Evolutionary conservation across 768 basidiomycete genomes (phyloP), one percentile per base, ranked within the genome.

Genomic region (Gloeostereum incarnatum): DNA sequence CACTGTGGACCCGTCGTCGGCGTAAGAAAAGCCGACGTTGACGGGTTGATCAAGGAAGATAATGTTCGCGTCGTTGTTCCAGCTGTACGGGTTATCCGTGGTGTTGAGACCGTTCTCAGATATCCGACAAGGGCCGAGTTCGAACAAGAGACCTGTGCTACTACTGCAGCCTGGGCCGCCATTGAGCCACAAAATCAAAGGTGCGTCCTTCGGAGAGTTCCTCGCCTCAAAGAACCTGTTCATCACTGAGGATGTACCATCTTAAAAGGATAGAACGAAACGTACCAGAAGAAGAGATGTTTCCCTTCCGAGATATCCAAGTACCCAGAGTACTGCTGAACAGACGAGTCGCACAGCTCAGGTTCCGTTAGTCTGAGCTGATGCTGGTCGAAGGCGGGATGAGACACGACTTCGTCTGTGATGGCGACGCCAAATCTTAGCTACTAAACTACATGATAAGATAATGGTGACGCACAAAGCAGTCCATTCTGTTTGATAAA

Each of bases 181-280:
- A 46, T 88, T 89, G n/a, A 89, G 65, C 93, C 93, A 96, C 33
- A 96, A 66, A 6, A 93, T 69, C 2, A 97, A 69, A 3, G 92
- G 93, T 5, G 85, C 90, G 37, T 75, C 66, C 36, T 71, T 60
- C 0, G 94, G 92, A 13, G 74, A 68, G 38, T 61, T 64, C 24
- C 92, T 71, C 1, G 84, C 76, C 60, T 96, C 93, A 48, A 97
- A 91, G 71, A 89, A 91, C 85, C 85, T 87, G 42, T 2, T 30
- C 14, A 11, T n/a, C 16, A 17, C 13, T 14, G n/a, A 21, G 31
- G 25, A 17, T 34, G 31, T 16, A 27, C 31, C 34, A 36, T 7
- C 20, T 16, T 9, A 18, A 45, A 10, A 16, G 26, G 6, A n/a
- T 16, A 39, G 31, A 4, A 17, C 9, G n/a, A 37, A 16, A 36